Evolutionary conservation across 805 yeast genomes (phyloP).

Genomic region (Tetrapisispora fleetii): DNA sequence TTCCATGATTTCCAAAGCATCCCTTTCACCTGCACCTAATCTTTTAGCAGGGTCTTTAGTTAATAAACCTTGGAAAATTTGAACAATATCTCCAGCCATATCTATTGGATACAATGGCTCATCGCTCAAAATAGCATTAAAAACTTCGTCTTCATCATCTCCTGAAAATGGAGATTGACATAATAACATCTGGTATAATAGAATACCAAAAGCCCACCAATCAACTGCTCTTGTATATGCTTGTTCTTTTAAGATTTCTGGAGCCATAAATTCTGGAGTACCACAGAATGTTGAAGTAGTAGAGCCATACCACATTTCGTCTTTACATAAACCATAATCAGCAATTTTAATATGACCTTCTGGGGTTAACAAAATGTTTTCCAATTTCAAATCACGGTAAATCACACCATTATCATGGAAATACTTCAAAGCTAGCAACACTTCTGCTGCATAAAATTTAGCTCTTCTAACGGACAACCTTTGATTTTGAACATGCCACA

Average conservation of each 20-base stretch:
- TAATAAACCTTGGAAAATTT: conserved; percentile 79
- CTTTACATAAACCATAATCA: conserved; percentile 96
- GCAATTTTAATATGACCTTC: conserved; percentile 95
- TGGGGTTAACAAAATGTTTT: conserved; percentile 79
- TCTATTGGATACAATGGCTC: conserved; percentile 95
- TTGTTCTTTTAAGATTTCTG: conserved; percentile 90
- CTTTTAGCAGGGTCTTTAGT: conserved; percentile 82
- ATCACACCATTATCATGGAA: conserved; percentile 94
- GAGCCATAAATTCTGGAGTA: conserved; percentile 99
- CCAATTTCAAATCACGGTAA: conserved; percentile 92
- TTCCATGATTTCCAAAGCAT: conserved; percentile 89
- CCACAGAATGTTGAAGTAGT: conserved; percentile 96
- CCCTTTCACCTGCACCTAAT: conserved; percentile 78
- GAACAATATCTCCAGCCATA: conserved; percentile 95
- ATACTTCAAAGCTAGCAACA: conserved; percentile 77
- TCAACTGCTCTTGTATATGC: conserved; percentile 90
- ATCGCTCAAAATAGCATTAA: conserved; percentile 91
- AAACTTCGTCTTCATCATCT: conserved; percentile 93
- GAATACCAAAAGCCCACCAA: conserved; percentile 99
- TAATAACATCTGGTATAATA: conserved; percentile 89
- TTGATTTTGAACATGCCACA: conserved; percentile 98
- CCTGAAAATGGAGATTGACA: conserved; percentile 97
- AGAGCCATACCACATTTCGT: conserved; percentile 73
- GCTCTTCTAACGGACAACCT: conserved; percentile 85
- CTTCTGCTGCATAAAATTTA: conserved; percentile 96